Evolutionary conservation across 1,284 basidiomycete genomes (phyloP).

Genomic region (Puccinia horiana): DNA sequence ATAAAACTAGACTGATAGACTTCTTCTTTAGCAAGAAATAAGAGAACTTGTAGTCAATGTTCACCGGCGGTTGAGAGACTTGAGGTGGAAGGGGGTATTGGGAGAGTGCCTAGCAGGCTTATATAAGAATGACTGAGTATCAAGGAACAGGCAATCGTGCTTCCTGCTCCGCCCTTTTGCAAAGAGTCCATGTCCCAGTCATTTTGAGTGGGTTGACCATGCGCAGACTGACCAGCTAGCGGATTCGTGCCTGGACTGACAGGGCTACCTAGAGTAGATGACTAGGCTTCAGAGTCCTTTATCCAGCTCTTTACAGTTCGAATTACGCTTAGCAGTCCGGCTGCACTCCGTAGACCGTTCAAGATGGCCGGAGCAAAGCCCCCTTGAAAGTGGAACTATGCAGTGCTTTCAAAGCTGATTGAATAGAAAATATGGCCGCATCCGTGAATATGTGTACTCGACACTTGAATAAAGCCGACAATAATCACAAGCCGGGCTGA

Average conservation of each 20-base stretch:
- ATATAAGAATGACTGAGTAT: slow-evolving; percentile 2
- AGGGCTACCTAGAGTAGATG: neutral
- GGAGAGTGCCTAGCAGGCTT: slow-evolving; percentile 7
- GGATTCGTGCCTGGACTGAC: slow-evolving; percentile 3
- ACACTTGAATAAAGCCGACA: too few relatives aligned
- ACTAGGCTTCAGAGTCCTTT: neutral
- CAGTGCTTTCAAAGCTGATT: too few relatives aligned
- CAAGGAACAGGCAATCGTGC: slow-evolving; percentile 11
- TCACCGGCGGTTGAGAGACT: slow-evolving; percentile 27
- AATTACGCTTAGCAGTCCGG: neutral
- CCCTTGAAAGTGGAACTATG: too few relatives aligned
- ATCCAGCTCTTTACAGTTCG: neutral
- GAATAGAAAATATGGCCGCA: too few relatives aligned
- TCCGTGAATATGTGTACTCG: too few relatives aligned
- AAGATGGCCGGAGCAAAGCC: too few relatives aligned
- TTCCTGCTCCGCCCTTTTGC: neutral
- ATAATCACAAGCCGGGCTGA: too few relatives aligned
- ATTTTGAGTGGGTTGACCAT: neutral
- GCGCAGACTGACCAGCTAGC: slow-evolving; percentile 21
- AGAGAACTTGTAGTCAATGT: slow-evolving; percentile 9
- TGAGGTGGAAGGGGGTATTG: neutral
- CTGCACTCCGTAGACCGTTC: neutral
- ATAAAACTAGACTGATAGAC: slow-evolving; percentile 21
- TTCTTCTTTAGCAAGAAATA: slow-evolving; percentile 25
- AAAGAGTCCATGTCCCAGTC: neutral